Conservation (phyloP, 1,284 basidiomycete genomes). For the Apiotrichum laibachii region DNA sequence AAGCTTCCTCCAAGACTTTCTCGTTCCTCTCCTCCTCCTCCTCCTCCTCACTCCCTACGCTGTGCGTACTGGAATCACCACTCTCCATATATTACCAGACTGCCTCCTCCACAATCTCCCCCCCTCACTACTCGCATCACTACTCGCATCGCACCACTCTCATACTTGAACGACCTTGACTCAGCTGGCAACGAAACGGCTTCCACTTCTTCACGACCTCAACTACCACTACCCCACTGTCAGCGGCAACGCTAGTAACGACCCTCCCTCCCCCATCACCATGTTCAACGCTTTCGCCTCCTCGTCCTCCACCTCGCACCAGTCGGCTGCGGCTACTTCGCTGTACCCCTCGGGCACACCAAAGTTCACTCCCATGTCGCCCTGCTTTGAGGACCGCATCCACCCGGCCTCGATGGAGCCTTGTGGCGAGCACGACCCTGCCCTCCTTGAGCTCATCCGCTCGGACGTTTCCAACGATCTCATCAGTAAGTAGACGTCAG, state of each 20-base stretch:
- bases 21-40: neutral
- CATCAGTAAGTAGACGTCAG: conserved; percentile 57
- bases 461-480: conserved; percentile 75
- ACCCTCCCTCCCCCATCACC: neutral
- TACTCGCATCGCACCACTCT: neutral
- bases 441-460: conserved; percentile 71
- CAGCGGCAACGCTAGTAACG: neutral
- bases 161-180: neutral
- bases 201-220: neutral
- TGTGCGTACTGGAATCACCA: neutral
- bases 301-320: neutral
- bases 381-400: conserved; percentile 49
- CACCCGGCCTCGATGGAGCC: conserved; percentile 67
- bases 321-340: neutral
- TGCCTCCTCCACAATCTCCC: neutral
- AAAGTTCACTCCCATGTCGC: conserved; percentile 39
- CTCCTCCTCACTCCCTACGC: neutral
- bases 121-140: neutral
- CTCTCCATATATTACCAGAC: neutral
- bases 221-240: neutral
- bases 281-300: neutral
- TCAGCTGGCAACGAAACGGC: neutral
- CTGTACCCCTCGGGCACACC: conserved; percentile 39
- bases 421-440: conserved; percentile 67
- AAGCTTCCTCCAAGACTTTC: neutral